Evolutionary conservation across 2,329 filamentous ascomycete genomes (phyloP), one percentile per base, ranked within the genome.

Genomic region (Hymenoscyphus albidus): DNA sequence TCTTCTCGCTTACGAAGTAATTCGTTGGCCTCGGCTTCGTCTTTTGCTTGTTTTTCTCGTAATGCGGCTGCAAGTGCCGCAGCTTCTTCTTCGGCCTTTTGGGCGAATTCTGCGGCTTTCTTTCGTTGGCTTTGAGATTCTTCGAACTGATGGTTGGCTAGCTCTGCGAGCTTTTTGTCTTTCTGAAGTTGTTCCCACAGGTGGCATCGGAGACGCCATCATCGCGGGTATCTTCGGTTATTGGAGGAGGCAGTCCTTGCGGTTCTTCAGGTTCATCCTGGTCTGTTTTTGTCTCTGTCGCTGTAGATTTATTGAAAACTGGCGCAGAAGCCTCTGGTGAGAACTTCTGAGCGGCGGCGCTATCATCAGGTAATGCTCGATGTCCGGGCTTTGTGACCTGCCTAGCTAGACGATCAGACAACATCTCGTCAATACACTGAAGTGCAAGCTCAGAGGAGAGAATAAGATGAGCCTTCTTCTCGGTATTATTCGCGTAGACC

Each of bases 181-280:
- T 65, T 70, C 65, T 86, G 79, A 0, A 90, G 82, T 68, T 88
- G 83, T 1, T 80, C 75, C 88, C 88, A 91, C 88, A 91, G 1
- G 85, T 76, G 5, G 76, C 83, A 58, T 90, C 85, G 4, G 79
- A 82, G 0, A 90, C 86, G 0, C 83, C 83, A 0, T 78, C 73
- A 65, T 91, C 44, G 16, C 32, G 57, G 1, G 18, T 2, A 27
- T 18, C 40, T 9, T 61, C 32, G n/a, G 18, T 5, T 38, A 27
- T 13, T 31, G 55, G 13, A 12, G 13, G 10, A 16, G 9, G n/a
- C 9, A 16, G 10, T 54, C 42, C 31, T 42, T 10, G 59, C n/a
- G 55, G 44, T 27, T 18, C 1, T 31, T 31, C n/a, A 0, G 61
- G 31, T n/a, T 62, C 22, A 3, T 16, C 18, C 1, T 35, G 40